phyloP scores from a whole-genome alignment of 2,329 filamentous ascomycete genomes.

The Nannizzia gypsea region DNA sequence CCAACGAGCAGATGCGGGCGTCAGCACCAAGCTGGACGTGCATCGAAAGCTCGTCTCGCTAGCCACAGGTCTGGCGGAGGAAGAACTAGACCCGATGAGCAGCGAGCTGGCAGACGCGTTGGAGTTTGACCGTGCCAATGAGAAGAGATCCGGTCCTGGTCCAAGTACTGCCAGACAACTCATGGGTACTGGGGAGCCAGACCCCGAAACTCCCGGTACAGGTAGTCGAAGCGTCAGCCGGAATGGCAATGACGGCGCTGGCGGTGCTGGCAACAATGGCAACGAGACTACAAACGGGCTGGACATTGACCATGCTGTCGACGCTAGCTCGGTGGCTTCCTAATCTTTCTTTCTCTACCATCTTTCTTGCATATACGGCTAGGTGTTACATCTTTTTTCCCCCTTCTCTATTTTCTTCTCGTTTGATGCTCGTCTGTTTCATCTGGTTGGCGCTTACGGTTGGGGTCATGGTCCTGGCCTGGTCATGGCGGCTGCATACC shows the following conservation, averaged over 20 bases:
- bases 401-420: not conserved
- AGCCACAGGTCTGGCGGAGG: constrained; percentile 37
- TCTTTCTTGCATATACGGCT: constrained; percentile 1
- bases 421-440: not conserved
- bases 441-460: not conserved
- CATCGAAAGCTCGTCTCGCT: constrained; percentile 37
- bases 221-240: not conserved
- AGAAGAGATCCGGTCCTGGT: constrained; percentile 14
- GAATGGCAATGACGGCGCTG: not conserved
- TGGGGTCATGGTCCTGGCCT: not conserved
- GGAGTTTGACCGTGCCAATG: constrained; percentile 33
- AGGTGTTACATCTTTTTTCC: not conserved
- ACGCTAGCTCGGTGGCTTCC: not conserved
- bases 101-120: constrained; percentile 36
- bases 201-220: not conserved
- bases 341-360: not conserved
- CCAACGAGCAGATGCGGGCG: constrained; percentile 35
- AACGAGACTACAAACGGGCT: not conserved
- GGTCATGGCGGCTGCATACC: not conserved
- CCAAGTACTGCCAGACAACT: not conserved
- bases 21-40: constrained; percentile 36
- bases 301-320: not conserved
- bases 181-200: not conserved
- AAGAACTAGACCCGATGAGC: constrained; percentile 38
- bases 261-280: not conserved